Base-by-base conservation (phyloP, 352 stramenopile genomes). In the Phytophthora lateralis region DNA sequence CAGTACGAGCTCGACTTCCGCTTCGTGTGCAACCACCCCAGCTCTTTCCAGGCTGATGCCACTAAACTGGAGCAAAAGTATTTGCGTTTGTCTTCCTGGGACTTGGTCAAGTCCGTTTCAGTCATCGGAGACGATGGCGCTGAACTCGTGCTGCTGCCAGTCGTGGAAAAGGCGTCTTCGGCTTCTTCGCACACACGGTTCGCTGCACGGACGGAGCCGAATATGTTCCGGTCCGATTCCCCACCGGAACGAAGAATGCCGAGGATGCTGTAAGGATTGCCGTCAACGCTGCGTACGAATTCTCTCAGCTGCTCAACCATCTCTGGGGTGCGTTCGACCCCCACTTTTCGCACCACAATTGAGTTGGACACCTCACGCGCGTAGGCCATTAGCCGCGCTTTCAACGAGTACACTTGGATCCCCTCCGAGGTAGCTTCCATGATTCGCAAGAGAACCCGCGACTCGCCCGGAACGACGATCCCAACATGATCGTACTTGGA, bases 1-100 rank as follows among this genome's bases (percentile, higher is more conserved):
- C 86, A 95, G 53, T 92, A 95, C 30, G 89, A 90, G 30, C 76
- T 93, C 5, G 80, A 76, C 26, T 80, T 86, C 14, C 81, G 79
- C 18, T 59, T 87, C 1, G 82, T 91, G 6, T 88, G 45, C 29
- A 95, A 59, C 86, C 86, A 95, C 0, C 84, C 84, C 6, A 95
- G 27, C 14, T 93, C 73, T 55, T 92, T 93, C 45, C 91, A 78
- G 10, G 84, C 78, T n/a, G 84, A 81, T 5, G 86, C 86, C 11
- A 82, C 86, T 9, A 95, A 71, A 34, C 84, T 91, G 12, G 86
- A 95, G 52, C 86, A 95, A 72, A 95, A 93, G 51, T 93, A 95
- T 66, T 93, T 93, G 38, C 78, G 80, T 58, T 88, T 86, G 21
- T 50, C 56, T 20, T 39, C 46, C 26, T 68, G 35, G 10, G 48